Percentiles rank a stretch among this genome's conserved stretches.
phyloP scores from a whole-genome alignment of 1,284 basidiomycete species.

The Boletus mariae region DNA sequence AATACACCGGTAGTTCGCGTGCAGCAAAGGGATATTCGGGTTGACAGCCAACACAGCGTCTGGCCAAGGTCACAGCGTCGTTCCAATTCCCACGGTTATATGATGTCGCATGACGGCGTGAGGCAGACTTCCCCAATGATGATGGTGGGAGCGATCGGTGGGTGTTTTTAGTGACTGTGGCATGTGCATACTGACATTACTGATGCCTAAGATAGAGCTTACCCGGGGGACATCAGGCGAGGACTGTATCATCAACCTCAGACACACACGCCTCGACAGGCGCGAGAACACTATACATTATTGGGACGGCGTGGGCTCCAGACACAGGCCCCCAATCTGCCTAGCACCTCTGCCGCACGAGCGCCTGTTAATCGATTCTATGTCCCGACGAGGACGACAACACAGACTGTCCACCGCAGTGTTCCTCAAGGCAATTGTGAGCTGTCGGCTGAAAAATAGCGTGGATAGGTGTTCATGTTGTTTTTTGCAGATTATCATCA shows the following conservation, averaged over 20 bases:
- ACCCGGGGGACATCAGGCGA: neutral
- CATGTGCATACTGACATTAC: neutral
- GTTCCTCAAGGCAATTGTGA: constrained; percentile 1
- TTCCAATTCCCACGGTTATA: neutral
- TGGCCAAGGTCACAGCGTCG: neutral
- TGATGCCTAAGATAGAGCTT: constrained; percentile 7
- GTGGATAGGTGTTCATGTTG: neutral
- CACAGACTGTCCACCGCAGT: neutral
- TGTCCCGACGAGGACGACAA: neutral
- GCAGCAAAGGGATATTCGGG: neutral
- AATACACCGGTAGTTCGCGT: neutral
- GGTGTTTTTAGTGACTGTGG: neutral
- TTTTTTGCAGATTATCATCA: constrained; percentile 8
- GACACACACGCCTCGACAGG: neutral
- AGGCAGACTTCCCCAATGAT: neutral
- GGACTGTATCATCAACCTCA: neutral
- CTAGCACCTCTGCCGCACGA: neutral
- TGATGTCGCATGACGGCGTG: neutral
- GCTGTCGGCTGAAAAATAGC: neutral
- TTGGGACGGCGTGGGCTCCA: neutral
- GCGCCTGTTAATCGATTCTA: neutral
- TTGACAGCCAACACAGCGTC: neutral
- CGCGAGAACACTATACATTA: neutral
- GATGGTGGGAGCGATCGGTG: constrained; percentile 3
- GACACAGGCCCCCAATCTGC: neutral